These are phyloP conservation scores for Polysphondylium violaceum DNA, from an alignment of 78 protist genomes.

Conservation along the genomic window DNA sequence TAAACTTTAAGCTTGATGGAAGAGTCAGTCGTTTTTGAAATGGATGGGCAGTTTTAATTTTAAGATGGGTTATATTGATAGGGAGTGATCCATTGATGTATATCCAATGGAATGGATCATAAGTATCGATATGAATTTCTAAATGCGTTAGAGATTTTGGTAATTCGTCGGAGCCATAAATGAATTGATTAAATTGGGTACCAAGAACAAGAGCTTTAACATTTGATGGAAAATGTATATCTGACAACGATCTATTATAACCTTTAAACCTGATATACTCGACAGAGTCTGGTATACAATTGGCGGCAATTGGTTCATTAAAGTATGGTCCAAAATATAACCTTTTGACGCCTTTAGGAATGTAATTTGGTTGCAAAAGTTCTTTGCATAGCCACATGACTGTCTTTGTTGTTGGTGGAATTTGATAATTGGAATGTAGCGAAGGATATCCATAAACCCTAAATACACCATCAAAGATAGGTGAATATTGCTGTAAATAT, in stretches of 20 bases:
- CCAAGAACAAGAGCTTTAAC: neutral
- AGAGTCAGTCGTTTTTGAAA: neutral
- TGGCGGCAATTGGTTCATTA: neutral
- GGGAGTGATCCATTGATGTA: neutral
- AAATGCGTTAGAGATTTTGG: neutral
- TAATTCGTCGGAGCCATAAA: neutral
- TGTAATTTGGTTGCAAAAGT: neutral
- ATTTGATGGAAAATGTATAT: neutral
- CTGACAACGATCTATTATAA: neutral
- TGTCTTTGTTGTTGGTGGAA: neutral
- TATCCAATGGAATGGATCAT: neutral
- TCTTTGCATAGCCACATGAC: neutral
- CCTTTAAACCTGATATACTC: neutral
- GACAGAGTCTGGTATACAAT: neutral
- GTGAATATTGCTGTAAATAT: neutral
- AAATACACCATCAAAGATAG: too few species aligned
- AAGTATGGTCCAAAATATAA: neutral
- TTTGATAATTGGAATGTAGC: neutral
- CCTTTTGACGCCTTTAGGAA: neutral
- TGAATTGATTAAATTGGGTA: neutral
- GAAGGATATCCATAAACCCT: neutral
- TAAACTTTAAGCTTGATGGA: neutral
- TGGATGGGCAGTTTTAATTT: neutral
- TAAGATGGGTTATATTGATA: neutral
- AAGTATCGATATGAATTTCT: neutral